A percentile compares a stretch with the other conserved stretches of the same genome.
Conservation (phyloP, 139 green algal species). For the Ettlia oleoabundans region DNA sequence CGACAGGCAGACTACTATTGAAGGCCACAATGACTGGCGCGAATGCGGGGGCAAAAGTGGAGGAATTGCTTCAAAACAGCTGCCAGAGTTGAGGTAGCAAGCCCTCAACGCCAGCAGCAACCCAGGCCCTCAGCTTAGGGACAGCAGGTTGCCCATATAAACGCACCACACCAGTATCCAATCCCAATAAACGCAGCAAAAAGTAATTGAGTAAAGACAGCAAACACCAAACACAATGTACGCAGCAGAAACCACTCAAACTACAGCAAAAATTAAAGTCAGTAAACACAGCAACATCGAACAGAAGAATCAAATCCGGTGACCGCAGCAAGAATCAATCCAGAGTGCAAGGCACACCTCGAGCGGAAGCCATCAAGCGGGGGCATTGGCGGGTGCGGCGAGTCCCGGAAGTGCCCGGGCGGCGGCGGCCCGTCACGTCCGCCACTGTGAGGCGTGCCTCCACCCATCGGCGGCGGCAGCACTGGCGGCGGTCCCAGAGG, state of each 20-base stretch:
- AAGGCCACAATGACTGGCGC: too few relatives aligned
- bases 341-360: background rate
- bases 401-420: background rate
- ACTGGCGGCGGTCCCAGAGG: background rate
- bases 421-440: background rate
- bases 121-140: too few relatives aligned
- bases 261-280: background rate
- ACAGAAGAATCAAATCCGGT: background rate
- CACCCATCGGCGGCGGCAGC: background rate
- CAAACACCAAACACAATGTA: background rate
- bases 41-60: too few relatives aligned
- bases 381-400: too few relatives aligned
- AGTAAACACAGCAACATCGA: background rate
- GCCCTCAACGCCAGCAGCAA: too few relatives aligned
- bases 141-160: too few relatives aligned
- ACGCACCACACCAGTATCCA: too few relatives aligned
- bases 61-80: too few relatives aligned
- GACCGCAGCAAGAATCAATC: background rate
- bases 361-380: background rate
- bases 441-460: background rate
- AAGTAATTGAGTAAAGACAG: too few relatives aligned
- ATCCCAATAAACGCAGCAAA: too few relatives aligned
- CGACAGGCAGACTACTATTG: background rate
- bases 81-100: too few relatives aligned
- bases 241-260: background rate